Evolutionary conservation across 164 flowering plant genomes (phyloP).

Genomic region (Piper longum): DNA sequence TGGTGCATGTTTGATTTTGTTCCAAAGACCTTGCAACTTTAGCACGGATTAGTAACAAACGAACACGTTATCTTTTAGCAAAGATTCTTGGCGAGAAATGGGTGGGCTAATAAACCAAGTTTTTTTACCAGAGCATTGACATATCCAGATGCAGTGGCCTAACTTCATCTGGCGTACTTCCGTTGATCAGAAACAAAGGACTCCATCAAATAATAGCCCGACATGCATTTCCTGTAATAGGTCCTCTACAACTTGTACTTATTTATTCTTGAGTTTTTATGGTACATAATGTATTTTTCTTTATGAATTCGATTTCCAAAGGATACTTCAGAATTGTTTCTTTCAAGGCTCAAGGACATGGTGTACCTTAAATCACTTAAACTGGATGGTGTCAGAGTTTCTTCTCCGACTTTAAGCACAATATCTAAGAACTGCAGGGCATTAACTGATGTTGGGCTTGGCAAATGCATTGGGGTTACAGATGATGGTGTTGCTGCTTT

Average conservation of each 20-base stretch:
- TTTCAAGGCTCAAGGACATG: slow-evolving; percentile 25
- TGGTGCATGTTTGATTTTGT: neutral
- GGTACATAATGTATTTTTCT: neutral
- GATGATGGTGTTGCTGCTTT: slow-evolving; percentile 39
- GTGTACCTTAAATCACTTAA: slow-evolving; percentile 25
- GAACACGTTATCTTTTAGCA: neutral
- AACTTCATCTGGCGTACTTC: slow-evolving; percentile 26
- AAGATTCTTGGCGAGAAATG: neutral
- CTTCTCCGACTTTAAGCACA: slow-evolving; percentile 15
- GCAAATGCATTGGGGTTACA: slow-evolving; percentile 56
- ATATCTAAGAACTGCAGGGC: slow-evolving; percentile 29
- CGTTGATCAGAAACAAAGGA: slow-evolving; percentile 26
- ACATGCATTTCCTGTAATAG: slow-evolving; percentile 37
- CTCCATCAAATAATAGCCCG: slow-evolving; percentile 37
- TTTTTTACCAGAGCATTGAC: slow-evolving; percentile 33
- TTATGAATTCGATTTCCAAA: slow-evolving; percentile 11
- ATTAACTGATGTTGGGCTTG: slow-evolving; percentile 42
- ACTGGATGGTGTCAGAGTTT: slow-evolving; percentile 41
- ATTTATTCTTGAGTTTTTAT: neutral
- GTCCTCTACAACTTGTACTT: neutral
- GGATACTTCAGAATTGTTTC: slow-evolving; percentile 29
- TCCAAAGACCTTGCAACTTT: no score
- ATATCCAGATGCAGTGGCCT: slow-evolving; percentile 48
- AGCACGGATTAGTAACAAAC: no score
- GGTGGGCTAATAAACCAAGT: neutral